Conservation (phyloP, 805 yeast genomes). For the Blastobotrys parvus region DNA sequence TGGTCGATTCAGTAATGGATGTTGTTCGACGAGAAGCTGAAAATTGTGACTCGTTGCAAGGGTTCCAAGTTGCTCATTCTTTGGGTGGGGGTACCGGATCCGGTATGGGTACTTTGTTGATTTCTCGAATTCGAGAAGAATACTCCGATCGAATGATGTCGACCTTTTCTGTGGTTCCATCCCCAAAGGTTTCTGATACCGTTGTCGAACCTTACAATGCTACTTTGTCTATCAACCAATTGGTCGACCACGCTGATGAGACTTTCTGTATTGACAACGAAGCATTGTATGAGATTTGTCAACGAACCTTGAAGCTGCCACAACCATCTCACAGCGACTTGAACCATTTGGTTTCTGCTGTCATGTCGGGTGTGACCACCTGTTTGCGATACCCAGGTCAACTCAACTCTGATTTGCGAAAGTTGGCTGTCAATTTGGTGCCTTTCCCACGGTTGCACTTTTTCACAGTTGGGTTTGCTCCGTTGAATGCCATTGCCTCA, state of each 20-base stretch:
- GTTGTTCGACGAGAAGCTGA: constrained; percentile 91
- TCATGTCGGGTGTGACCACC: constrained; percentile 93
- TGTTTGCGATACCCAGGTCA: constrained; percentile 93
- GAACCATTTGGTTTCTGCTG: constrained; percentile 76
- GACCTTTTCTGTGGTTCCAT: constrained; percentile 87
- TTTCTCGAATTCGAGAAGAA: constrained; percentile 82
- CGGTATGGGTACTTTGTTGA: constrained; percentile 87
- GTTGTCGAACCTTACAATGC: constrained; percentile 96
- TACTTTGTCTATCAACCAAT: constrained; percentile 80
- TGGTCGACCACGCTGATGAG: constrained; percentile 85
- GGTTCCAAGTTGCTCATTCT: constrained; percentile 83
- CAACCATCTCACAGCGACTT: constrained; percentile 75
- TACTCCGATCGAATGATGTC: constrained; percentile 96
- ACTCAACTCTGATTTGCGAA: constrained; percentile 85
- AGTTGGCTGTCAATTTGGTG: constrained; percentile 86
- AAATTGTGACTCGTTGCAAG: constrained; percentile 86
- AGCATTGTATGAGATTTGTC: constrained; percentile 85
- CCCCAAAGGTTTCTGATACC: constrained; percentile 85
- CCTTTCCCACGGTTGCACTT: constrained; percentile 95
- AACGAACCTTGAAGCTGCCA: constrained; percentile 69
- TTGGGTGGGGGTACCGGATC: constrained; percentile 94
- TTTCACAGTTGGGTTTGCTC: constrained; percentile 94
- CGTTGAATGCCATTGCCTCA: constrained; percentile 73
- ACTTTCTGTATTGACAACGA: constrained; percentile 94
- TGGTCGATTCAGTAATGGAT: constrained; percentile 83